Evolutionary conservation across 1,284 basidiomycete genomes (phyloP), one percentile per base, ranked within the genome.

Genomic region (Marasmius oreades): DNA sequence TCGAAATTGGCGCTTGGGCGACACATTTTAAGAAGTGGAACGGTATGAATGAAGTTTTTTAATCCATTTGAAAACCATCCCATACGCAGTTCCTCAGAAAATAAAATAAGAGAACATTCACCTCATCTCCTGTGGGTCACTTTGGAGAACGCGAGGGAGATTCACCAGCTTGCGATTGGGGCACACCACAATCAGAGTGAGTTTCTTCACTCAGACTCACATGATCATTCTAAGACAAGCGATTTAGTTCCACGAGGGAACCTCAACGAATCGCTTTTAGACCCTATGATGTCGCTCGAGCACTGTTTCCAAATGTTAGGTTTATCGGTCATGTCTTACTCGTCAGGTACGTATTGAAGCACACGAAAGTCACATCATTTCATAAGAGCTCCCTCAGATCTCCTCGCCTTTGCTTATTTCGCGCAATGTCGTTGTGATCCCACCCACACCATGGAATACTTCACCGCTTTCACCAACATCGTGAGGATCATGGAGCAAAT

Each of bases 391-490:
- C 28, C 28, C 43, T 42, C 59, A 91, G 90, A 87, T 24, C 72
- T 89, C 6, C 76, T 92, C 51, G 73, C 73, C n/a, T 91, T 88
- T 66, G 88, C 83, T 0, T 92, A 92, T 64, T 71, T 85, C 53
- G 84, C 87, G 0, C 88, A 92, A 68, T 87, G 84, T 64, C 86
- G 89, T 56, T 92, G 90, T 67, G 83, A 90, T 63, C 88, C 89
- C 24, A 70, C 66, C 2, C 68, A 76, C 42, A 92, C 88, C 0
- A 62, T 80, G 4, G 65, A 71, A 14, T 87, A 90, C 66, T 90
- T 88, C 69, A 78, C 80, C 2, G 74, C 77, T 51, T 71, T 91
- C 48, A 74, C 73, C 44, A 70, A 70, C 28, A 74, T 90, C 53
- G 75, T 82, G 16, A 71, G 74, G 52, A 66, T 73, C 18, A 73